Evolutionary conservation across 2,329 filamentous ascomycete genomes (phyloP), one percentile per base, ranked within the genome.

Genomic region (Chrysoporthe puriensis): DNA sequence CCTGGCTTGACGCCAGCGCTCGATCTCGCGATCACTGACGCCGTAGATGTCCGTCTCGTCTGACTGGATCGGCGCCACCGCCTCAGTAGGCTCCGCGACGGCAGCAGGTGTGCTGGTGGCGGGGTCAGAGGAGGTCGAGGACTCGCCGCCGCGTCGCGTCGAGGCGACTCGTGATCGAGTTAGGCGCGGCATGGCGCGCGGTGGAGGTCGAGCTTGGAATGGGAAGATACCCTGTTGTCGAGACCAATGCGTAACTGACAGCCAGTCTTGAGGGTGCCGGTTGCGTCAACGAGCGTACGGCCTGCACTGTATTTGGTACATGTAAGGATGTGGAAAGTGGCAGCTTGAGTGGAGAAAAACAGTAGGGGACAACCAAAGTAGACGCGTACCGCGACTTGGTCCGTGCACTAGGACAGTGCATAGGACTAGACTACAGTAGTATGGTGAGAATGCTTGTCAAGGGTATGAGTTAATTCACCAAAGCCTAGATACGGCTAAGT

Each of bases 11-110:
- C n/a, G 57, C 16, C 65, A 66, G 62, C 62, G 68, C 66, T 68
- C 68, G 36, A 70, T 73, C 58, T 79, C 78, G 65, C 75, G 75
- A 62, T 79, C 78, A 70, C 78, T 78, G 56, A 76, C 74, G 62
- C 75, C 75, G 72, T 77, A 77, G 43, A 77, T 76, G 56, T 79
- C 72, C 63, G 60, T 61, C 61, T 63, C 56, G 62, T 63, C 63
- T 50, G 60, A 58, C 34, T 64, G 66, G 67, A 64, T 58, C 64
- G 54, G 66, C 66, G 56, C 70, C 71, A 63, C 66, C 26, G 58
- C 34, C 50, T 32, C 43, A 32, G 48, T 16, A n/a, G 59, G 40
- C 21, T 14, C n/a, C n/a, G 62, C 46, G n/a, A 13, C 40, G 36
- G 21, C 36, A 60, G 13, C 21, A 44, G 57, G 42, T 21, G 62